Percentiles rank a stretch among this genome's conserved stretches.
phyloP scores from a whole-genome alignment of 768 basidiomycete genomes.

The Russula vinacea region DNA sequence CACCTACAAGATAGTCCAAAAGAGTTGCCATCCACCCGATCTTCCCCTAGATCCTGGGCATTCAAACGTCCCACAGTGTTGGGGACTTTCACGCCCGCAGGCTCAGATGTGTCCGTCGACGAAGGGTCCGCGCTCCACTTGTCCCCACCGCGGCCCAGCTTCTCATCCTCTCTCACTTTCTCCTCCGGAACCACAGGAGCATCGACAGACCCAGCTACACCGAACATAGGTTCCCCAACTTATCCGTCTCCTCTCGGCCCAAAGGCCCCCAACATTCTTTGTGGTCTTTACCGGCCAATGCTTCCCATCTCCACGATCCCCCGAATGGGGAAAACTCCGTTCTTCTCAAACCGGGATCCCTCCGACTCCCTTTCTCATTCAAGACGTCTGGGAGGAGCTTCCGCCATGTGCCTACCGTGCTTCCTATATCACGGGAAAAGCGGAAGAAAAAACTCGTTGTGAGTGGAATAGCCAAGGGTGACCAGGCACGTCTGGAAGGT shows the following conservation, averaged over 20 bases:
- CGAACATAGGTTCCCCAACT: conserved; percentile 38
- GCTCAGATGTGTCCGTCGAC: conserved; percentile 35
- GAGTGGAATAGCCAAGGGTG: conserved; percentile 61
- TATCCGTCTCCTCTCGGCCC: conserved; percentile 40
- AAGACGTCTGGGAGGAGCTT: conserved; percentile 29
- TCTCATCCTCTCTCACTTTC: conserved; percentile 30
- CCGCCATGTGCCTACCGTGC: conserved; percentile 30
- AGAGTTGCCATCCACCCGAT: conserved; percentile 9
- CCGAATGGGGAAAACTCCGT: conserved; percentile 32
- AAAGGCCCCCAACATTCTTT: conserved; percentile 39
- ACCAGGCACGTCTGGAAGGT: conserved; percentile 61
- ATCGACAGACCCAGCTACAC: conserved; percentile 23
- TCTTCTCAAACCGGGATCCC: conserved; percentile 33
- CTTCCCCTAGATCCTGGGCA: conserved; percentile 30
- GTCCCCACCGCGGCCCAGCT: conserved; percentile 30
- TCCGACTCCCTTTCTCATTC: conserved; percentile 38
- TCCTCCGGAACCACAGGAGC: conserved; percentile 30
- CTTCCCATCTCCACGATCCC: conserved; percentile 42
- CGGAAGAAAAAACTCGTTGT: conserved; percentile 59
- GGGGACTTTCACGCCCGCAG: conserved; percentile 54
- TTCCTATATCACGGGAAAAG: conserved; percentile 46
- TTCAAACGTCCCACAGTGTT: conserved; percentile 52
- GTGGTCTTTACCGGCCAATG: conserved; percentile 41
- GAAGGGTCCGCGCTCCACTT: conserved; percentile 37
- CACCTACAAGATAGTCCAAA: conserved; percentile 4